A percentile compares a stretch with the other conserved stretches of the same genome.
These are phyloP conservation scores for Globisporangium barbulae DNA, from an alignment of 352 stramenopile species.

Conservation along the genomic window DNA sequence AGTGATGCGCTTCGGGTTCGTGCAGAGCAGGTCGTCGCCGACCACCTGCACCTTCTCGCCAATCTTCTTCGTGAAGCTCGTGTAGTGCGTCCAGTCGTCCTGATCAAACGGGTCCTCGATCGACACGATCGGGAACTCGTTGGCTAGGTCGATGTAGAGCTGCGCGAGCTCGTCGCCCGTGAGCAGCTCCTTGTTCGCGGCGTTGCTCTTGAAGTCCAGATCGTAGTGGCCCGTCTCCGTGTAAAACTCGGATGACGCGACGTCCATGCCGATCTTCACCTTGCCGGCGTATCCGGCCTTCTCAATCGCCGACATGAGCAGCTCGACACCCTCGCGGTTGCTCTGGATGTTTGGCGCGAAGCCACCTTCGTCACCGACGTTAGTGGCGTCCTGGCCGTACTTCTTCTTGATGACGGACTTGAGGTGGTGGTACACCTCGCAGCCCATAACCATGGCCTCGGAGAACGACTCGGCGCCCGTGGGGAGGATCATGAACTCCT, in stretches of 20 bases:
- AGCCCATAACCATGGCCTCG: slow-evolving; percentile 97
- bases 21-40: slow-evolving; percentile 97
- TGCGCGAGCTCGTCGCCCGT: slow-evolving; percentile 93
- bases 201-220: slow-evolving; percentile 98
- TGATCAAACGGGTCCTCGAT: slow-evolving; percentile 99
- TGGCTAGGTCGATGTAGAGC: slow-evolving; percentile 90
- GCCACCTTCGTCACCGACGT: slow-evolving; percentile 98
- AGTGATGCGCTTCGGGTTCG: slow-evolving; percentile 96
- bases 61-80: slow-evolving; percentile 78
- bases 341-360: slow-evolving; percentile 98
- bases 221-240: slow-evolving; percentile 95
- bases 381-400: slow-evolving; percentile 97
- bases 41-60: slow-evolving; percentile 97
- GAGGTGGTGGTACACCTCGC: slow-evolving; percentile 99
- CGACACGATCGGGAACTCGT: slow-evolving; percentile 96
- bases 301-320: slow-evolving; percentile 86
- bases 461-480: slow-evolving; percentile 87
- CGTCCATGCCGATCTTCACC: slow-evolving; percentile 97
- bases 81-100: slow-evolving; percentile 89
- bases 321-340: slow-evolving; percentile 95
- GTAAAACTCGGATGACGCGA: slow-evolving; percentile 98
- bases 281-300: slow-evolving; percentile 97
- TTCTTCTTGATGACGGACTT: slow-evolving; percentile 99
- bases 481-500: slow-evolving; percentile 99
- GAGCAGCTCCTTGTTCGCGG: slow-evolving; percentile 62